Evolutionary conservation across 495 filamentous ascomycete species (phyloP), one percentile per base, ranked within the genome.

Genomic region (Xeromyces bisporus): DNA sequence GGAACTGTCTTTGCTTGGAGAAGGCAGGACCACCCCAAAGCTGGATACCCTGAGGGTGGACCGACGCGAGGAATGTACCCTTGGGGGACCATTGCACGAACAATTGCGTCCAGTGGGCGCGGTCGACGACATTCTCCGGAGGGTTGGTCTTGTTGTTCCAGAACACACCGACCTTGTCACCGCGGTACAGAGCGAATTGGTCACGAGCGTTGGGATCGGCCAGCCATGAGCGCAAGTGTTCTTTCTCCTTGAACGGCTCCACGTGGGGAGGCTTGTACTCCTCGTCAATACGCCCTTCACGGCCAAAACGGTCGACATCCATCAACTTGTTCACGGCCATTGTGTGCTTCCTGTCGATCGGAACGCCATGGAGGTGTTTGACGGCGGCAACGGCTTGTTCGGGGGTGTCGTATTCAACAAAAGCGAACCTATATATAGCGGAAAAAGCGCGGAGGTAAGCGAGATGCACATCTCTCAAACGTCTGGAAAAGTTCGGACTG

Each of bases 31-130:
- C 89, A 32, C 83, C 89, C 89, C 89, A 97, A 23, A 97, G 75
- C 55, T 93, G 85, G 15, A 94, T 84, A 64, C 89, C 89, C 55
- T 92, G 82, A 7, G 75, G 71, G 55, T 97, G 89, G 36, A 97
- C 82, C 7, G 89, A 94, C 14, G 85, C 83, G 32, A 97, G 69
- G 59, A 69, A 97, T 25, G 86, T 93, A 34, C 89, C 89, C 47
- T 80, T 72, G 13, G 89, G 89, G 26, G 89, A 93, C 89, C 89
- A 97, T 60, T 92, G 83, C 20, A 96, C 77, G 48, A 96, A 96
- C 23, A 77, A 74, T 54, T 97, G 91, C 36, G 89, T 97, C 89
- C 89, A 97, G 60, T 87, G 77, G 46, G 71, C 69, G 35, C 89
- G 76, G 44, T 96, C 85, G 32, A 97, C 77, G 16, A 92, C 70